phyloP scores from a whole-genome alignment of 352 stramenopile species.

The Aphanomyces euteiches region DNA sequence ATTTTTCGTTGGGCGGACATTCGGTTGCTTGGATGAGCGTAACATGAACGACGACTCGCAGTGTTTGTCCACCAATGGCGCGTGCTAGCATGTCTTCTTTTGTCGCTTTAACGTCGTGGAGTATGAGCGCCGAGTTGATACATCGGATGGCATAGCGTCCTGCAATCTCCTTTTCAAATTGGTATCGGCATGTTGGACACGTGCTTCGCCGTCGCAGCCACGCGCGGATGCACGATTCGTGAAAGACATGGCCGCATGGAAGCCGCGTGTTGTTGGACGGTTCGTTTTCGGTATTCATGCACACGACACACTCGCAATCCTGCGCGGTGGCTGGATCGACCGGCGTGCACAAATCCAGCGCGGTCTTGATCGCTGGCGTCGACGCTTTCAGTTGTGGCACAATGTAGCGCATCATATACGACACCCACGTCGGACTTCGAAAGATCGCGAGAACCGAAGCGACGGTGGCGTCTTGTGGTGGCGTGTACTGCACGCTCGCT shows the following conservation, averaged over 20 bases:
- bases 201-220: constrained; percentile 91
- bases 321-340: constrained; percentile 31
- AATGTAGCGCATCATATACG: constrained; percentile 85
- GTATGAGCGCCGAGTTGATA: constrained; percentile 71
- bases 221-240: constrained; percentile 88
- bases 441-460: constrained; percentile 77
- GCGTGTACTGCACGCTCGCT: constrained; percentile 62
- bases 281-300: constrained; percentile 87
- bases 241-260: constrained; percentile 92
- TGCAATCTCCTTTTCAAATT: constrained; percentile 81
- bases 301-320: constrained; percentile 85
- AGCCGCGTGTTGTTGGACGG: constrained; percentile 61
- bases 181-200: constrained; percentile 92
- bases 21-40: constrained; percentile 62
- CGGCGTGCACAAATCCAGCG: not conserved
- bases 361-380: constrained; percentile 10
- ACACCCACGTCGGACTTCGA: constrained; percentile 71
- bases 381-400: constrained; percentile 64
- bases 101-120: constrained; percentile 53
- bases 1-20: constrained; percentile 59
- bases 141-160: constrained; percentile 74
- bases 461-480: constrained; percentile 53
- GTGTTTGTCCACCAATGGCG: constrained; percentile 51
- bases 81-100: constrained; percentile 64
- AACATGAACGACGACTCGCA: constrained; percentile 70